Conservation (phyloP, 2,329 filamentous ascomycete genomes). For the Ceratocystis ficicola region DNA sequence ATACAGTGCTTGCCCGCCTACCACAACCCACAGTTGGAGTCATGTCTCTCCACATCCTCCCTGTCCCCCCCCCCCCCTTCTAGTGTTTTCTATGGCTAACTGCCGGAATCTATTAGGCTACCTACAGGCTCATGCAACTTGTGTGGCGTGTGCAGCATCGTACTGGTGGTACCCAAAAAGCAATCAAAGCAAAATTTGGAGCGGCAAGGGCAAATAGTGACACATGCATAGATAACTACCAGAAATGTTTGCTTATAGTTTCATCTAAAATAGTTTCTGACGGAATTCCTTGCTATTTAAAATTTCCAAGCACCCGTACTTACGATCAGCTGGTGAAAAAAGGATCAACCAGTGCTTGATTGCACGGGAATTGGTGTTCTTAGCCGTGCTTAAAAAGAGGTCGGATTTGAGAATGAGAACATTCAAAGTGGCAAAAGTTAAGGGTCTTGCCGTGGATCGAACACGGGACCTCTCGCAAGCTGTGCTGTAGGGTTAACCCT, state of each 20-base stretch:
- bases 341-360: too few relatives aligned
- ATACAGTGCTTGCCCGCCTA: not conserved
- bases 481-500: conserved; percentile 37
- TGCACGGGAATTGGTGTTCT: too few relatives aligned
- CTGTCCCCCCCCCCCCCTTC: not conserved
- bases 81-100: not conserved
- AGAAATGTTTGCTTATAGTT: too few relatives aligned
- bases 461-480: conserved; percentile 26
- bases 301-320: too few relatives aligned
- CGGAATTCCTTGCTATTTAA: too few relatives aligned
- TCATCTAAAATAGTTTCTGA: too few relatives aligned
- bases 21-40: not conserved
- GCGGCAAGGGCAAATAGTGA: not conserved
- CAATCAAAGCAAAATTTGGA: not conserved
- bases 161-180: not conserved
- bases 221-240: too few relatives aligned
- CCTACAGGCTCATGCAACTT: not conserved
- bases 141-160: not conserved
- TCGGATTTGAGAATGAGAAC: too few relatives aligned
- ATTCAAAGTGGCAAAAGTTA: not conserved
- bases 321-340: too few relatives aligned
- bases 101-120: not conserved
- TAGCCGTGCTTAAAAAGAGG: too few relatives aligned
- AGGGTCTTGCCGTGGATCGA: conserved; percentile 24
- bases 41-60: not conserved